Base-by-base conservation (phyloP, 164 flowering plant species). In the Paratinospora sagittata region DNA sequence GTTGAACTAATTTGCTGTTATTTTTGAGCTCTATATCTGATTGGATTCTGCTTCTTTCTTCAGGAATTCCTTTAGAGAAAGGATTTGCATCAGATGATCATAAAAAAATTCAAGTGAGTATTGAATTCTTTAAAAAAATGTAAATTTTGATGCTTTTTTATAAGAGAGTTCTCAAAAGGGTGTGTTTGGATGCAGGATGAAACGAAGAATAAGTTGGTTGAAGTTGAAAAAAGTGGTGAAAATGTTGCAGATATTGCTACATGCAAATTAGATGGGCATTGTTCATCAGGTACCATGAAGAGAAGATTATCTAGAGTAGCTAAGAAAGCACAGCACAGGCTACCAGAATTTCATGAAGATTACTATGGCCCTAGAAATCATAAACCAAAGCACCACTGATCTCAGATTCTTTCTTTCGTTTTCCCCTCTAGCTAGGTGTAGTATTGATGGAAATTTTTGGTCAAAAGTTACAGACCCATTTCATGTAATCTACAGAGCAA, bases 281-380 rank as follows among this genome's bases (percentile, higher is more conserved):
- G 13, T 55, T 85, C 78, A 68, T 26, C 78, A 82, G 87, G 87
- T 83, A 84, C 82, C 74, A 39, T 66, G 80, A 79, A 78, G 75
- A 77, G 69, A 72, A 81, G 76, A 75, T 78, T 57, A 47, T 73
- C 69, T 67, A 37, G 57, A 37, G 27, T 72, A 81, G 70, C 77
- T 73, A 82, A 30, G 76, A 82, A 80, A 77, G 49, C 70, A 64
- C 80, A 81, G 69, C 84, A 84, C 73, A 79, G 77, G 76, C 74
- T 83, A 76, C 93, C 97, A 76, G 72, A 78, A 69, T 78, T 89
- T 80, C 89, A 89, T 79, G 95, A 85, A 85, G 95, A 90, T 83
- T 87, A 90, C 69, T 77, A 65, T 77, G 90, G 90, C n/a, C 90
- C 92, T 71, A 84, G 82, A 61, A 41, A 16, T 37, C 69, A 67